phyloP scores from a whole-genome alignment of 208 protist species.

The Crithidia thermophila region DNA sequence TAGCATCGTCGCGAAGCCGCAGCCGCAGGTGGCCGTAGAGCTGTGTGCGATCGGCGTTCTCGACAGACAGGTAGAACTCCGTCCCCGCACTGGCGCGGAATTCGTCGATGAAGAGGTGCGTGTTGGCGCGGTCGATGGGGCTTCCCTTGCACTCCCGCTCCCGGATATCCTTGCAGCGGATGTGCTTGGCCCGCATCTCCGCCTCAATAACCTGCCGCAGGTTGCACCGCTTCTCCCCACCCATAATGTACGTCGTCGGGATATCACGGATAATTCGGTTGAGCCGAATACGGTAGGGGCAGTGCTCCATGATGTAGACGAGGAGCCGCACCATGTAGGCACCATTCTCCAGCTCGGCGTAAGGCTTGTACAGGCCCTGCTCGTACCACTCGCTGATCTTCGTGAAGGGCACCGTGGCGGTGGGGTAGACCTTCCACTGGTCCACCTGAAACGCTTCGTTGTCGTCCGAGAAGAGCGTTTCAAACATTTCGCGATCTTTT shows the following conservation, averaged over 20 bases:
- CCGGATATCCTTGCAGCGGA: slow-evolving; percentile 95
- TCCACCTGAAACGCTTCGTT: slow-evolving; percentile 97
- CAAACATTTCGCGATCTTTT: slow-evolving; percentile 95
- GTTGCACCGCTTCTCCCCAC: slow-evolving; percentile 97
- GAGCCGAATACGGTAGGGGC: slow-evolving; percentile 98
- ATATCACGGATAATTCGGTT: slow-evolving; percentile 99
- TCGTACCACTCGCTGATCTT: slow-evolving; percentile 97
- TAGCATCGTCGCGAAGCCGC: slow-evolving; percentile 78
- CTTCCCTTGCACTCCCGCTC: slow-evolving; percentile 93
- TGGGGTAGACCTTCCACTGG: slow-evolving; percentile 99
- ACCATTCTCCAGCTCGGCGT: slow-evolving; percentile 86
- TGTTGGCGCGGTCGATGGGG: slow-evolving; percentile 60
- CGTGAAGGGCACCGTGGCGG: slow-evolving; percentile 99
- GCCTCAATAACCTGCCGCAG: slow-evolving; percentile 97
- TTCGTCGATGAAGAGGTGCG: slow-evolving; percentile 69
- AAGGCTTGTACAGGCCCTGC: slow-evolving; percentile 96
- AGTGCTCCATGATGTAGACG: slow-evolving; percentile 95
- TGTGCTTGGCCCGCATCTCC: slow-evolving; percentile 93
- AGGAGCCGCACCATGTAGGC: slow-evolving; percentile 94
- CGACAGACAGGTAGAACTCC: slow-evolving; percentile 89
- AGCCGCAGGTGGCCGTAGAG: slow-evolving; percentile 91
- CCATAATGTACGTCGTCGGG: slow-evolving; percentile 98
- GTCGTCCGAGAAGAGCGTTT: slow-evolving; percentile 75
- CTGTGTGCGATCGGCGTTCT: slow-evolving; percentile 74
- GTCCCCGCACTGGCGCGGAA: slow-evolving; percentile 83